phyloP scores from a whole-genome alignment of 257 asterid species.

The Plantago major region DNA sequence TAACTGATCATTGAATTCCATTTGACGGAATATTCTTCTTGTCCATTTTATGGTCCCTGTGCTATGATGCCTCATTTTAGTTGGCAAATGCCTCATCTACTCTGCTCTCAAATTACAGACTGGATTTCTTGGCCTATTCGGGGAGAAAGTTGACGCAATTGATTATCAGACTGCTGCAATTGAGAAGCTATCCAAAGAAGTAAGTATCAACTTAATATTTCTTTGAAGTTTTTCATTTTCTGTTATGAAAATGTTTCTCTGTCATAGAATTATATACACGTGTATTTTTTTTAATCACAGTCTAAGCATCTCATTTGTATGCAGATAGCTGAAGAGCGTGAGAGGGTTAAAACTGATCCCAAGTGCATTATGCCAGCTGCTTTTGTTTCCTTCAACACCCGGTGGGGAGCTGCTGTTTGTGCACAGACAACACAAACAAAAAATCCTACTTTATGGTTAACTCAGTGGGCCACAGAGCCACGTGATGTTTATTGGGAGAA shows the following conservation, averaged over 20 bases:
- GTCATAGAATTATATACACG: too few species aligned
- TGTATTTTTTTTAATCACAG: neutral
- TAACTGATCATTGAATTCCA: neutral
- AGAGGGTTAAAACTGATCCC: conserved; percentile 50
- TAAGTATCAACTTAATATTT: conserved; percentile 27
- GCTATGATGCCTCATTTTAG: conserved; percentile 13
- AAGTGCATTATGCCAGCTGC: conserved; percentile 74
- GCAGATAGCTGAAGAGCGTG: conserved; percentile 74
- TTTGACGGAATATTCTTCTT: neutral
- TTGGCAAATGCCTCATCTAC: conserved; percentile 1
- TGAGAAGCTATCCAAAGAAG: conserved; percentile 67
- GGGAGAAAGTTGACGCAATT: conserved; percentile 78
- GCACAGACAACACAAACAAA: conserved; percentile 89
- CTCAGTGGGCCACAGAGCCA: conserved; percentile 95
- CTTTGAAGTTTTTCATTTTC: too few species aligned
- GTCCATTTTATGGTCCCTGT: neutral
- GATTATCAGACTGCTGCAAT: conserved; percentile 68
- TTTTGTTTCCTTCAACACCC: conserved; percentile 82
- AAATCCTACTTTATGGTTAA: conserved; percentile 85
- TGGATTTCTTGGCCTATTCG: conserved; percentile 82
- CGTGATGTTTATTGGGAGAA: conserved; percentile 83
- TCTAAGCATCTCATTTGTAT: conserved; percentile 17
- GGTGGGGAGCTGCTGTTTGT: conserved; percentile 95
- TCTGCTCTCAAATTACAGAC: conserved; percentile 47
- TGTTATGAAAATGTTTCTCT: too few species aligned